Conservation (phyloP, 805 yeast species). For the Isabelozyma rhagii region DNA sequence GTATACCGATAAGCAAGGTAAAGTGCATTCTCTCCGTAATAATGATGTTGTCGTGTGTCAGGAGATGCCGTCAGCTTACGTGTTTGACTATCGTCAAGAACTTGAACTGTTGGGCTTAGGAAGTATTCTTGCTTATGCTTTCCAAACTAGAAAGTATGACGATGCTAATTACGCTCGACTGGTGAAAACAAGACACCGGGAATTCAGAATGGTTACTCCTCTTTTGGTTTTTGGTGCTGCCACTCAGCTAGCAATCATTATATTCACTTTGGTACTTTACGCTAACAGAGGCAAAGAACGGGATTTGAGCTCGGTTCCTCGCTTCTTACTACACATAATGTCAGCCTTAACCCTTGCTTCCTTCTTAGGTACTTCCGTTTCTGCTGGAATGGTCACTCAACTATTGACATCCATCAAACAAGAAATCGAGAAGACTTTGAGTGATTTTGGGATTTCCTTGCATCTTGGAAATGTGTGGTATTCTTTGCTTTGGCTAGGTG, state of each 20-base stretch:
- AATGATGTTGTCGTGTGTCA: conserved; percentile 22
- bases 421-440: conserved; percentile 30
- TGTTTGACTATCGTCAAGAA: conserved; percentile 45
- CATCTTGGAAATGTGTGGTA: conserved; percentile 43
- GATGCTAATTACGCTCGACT: conserved; percentile 8
- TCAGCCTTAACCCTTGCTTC: conserved; percentile 35
- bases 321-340: conserved; percentile 29
- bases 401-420: conserved; percentile 19
- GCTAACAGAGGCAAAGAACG: conserved; percentile 27
- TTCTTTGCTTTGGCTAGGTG: conserved; percentile 35
- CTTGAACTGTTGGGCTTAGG: conserved; percentile 38
- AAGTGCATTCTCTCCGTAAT: conserved; percentile 7
- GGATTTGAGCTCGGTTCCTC: conserved; percentile 32
- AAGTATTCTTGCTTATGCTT: conserved; percentile 49
- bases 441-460: conserved; percentile 45
- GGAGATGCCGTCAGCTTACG: conserved; percentile 13
- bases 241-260: conserved; percentile 24
- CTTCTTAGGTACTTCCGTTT: conserved; percentile 26
- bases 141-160: conserved; percentile 15
- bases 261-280: conserved; percentile 34
- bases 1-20: conserved; percentile 8
- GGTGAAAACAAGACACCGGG: conserved; percentile 11
- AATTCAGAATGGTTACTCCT: conserved; percentile 21
- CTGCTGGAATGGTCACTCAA: conserved; percentile 26
- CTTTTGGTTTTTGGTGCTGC: conserved; percentile 24